Evolutionary conservation across 140 eudicot species (phyloP), one percentile per base, ranked within the genome.

Genomic region (Cichorium intybus): DNA sequence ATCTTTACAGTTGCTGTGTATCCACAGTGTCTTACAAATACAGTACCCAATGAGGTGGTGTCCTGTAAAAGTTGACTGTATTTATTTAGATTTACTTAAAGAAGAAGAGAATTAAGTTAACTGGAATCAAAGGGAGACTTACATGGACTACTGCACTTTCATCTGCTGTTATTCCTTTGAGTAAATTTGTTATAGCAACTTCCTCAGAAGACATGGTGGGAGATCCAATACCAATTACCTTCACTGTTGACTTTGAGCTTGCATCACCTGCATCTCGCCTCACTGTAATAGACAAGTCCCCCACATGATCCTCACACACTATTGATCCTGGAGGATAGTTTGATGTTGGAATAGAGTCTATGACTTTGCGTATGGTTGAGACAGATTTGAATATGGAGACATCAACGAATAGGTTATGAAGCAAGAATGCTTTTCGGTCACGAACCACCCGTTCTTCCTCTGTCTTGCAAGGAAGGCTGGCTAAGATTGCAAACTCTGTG

Each of bases 391-490:
- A 80, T 51, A 82, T 77, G 6, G 95, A 78, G 50, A 89, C 90
- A 68, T 94, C 99, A 37, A 94, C 80, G 64, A 94, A 94, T 52
- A 78, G 82, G 79, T 80, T 89, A 65, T 94, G 99, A 69, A 94
- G 95, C 87, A 94, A 80, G 79, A 89, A 94, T 4, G 97, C 95
- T 68, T 89, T 94, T 62, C 97, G 78, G 66, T 94, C 99, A 62
- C 99, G 87, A 39, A 89, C 71, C 67, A 84, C 88, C 77, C 99
- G 84, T 90, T 94, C 97, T 69, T 89, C 97, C 79, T 94, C 99
- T 4, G 97, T 86, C 72, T 89, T 86, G 87, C 97, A 85, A 57
- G 99, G 97, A 59, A 89, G 80, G 64, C 53, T 80, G 27, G 91
- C 88, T 76, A 94, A 64, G 56, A 89, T 80, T 22, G 99, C 97